Evolutionary conservation across 257 asterid genomes (phyloP), one percentile per base, ranked within the genome.

Genomic region (Solanum stenotomum): DNA sequence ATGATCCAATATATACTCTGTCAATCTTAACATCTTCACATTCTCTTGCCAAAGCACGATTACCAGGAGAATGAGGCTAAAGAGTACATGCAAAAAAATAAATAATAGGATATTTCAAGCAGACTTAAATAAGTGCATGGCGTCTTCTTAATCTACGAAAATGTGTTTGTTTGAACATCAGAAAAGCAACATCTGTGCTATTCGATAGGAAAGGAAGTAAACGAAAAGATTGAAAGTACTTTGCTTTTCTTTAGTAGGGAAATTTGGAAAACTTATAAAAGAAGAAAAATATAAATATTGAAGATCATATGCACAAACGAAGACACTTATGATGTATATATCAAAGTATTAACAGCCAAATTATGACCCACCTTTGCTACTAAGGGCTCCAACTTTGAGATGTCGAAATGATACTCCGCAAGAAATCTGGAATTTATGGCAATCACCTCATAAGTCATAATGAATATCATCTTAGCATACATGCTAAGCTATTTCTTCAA

Each of bases 1-100:
- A 97, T 67, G 98, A 97, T 89, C 99, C 99, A 86, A 96, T 96
- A 84, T 97, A 97, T 23, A 96, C 99, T 90, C 99, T 92, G 90
- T 95, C 98, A 67, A 95, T 96, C 88, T 96, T 94, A 91, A 96
- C 98, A 88, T 96, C 98, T 92, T 93, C 92, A 94, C 99, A 96
- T 91, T 96, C 99, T 91, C 99, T 91, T 34, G 99, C 99, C 91
- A 96, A 92, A 87, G 99, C 99, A 78, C 98, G 98, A 83, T 97
- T 97, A 92, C 93, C 99, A 1, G 98, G 99, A 87, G 99, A 96
- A 92, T 96, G 99, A 85, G 98, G 99, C 99, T 95, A 92, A 85
- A 85, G 91, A 68, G 85, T n/a, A 49, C 37, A 34, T 44, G 29
- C 31, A 87, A 71, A 35, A 71, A 38, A 37, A n/a, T n/a, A n/a